These are phyloP conservation scores for Lagenidium giganteum DNA, from an alignment of 352 stramenopile species.

Conservation along the genomic window DNA sequence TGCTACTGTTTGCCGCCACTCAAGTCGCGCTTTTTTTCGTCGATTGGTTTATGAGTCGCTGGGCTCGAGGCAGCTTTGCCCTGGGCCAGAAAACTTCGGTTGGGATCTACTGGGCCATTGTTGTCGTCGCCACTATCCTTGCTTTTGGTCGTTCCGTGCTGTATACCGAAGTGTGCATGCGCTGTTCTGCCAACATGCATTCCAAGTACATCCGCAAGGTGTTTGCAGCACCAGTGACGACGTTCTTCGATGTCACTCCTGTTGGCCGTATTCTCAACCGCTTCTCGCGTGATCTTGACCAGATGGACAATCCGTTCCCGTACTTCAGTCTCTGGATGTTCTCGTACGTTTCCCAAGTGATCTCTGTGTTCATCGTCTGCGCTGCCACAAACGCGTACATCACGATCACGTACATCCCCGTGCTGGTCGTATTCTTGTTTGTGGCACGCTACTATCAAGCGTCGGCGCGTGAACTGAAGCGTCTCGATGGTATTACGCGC, in stretches of 20 bases:
- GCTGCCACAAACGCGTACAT: constrained; percentile 37
- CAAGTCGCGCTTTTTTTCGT: constrained; percentile 40
- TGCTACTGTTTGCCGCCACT: constrained; percentile 29
- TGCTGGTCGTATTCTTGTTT: constrained; percentile 26
- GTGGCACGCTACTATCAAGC: constrained; percentile 77
- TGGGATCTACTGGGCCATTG: constrained; percentile 32
- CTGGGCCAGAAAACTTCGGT: constrained; percentile 31
- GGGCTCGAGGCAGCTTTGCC: constrained; percentile 25
- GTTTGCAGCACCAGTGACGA: constrained; percentile 21
- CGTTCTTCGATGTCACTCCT: constrained; percentile 34
- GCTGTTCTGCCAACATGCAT: constrained; percentile 34
- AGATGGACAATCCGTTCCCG: constrained; percentile 39
- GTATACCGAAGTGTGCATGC: constrained; percentile 47
- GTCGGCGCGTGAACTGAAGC: constrained; percentile 83
- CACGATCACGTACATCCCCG: constrained; percentile 42
- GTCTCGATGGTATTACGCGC: constrained; percentile 82
- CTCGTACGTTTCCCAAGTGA: constrained; percentile 39
- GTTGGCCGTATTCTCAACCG: constrained; percentile 21
- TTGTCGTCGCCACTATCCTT: constrained; percentile 23
- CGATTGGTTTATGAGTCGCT: constrained; percentile 51
- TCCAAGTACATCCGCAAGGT: constrained; percentile 37
- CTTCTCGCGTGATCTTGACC: constrained; percentile 41
- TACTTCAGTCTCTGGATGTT: constrained; percentile 47
- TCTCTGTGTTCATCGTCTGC: constrained; percentile 34
- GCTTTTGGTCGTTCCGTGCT: constrained; percentile 35